Evolutionary conservation across 139 green algal species (phyloP).

Genomic region (Ettlia oleoabundans): DNA sequence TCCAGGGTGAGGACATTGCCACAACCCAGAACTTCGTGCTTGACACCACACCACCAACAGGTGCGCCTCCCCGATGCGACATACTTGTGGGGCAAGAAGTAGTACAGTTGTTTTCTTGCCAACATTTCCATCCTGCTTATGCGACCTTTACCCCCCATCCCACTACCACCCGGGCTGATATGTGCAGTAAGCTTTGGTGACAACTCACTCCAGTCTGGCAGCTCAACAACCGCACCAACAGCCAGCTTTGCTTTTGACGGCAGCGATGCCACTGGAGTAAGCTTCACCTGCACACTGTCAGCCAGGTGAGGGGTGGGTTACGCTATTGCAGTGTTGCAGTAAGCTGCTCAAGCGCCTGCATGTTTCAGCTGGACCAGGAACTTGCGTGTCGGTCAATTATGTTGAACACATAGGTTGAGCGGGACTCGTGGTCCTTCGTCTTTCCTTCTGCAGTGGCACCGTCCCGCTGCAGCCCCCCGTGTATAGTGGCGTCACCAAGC

Average conservation of each 20-base stretch:
- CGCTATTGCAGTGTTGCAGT: not conserved
- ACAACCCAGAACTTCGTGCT: constrained; percentile 38
- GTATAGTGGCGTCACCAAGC: not conserved
- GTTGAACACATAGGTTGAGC: no score
- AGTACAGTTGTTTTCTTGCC: no score
- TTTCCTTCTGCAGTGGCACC: constrained; percentile 1
- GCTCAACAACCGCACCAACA: not conserved
- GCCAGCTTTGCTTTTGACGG: constrained; percentile 42
- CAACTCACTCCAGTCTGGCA: not conserved
- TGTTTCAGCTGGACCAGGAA: no score
- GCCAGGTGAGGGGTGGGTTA: not conserved
- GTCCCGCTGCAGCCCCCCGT: constrained; percentile 9
- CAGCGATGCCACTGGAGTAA: constrained; percentile 52
- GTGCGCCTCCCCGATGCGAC: not conserved
- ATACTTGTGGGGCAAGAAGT: no score
- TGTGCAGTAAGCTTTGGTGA: no score
- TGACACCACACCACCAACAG: constrained; percentile 47
- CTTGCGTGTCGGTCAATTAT: no score
- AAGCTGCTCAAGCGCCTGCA: no score
- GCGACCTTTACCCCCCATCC: no score
- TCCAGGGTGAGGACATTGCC: constrained; percentile 24
- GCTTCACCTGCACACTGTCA: constrained; percentile 54
- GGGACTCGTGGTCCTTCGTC: no score
- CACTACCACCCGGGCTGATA: no score
- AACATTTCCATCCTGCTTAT: no score